Conservation (phyloP, 345 rosid species). For the Lepidium aucheri region DNA sequence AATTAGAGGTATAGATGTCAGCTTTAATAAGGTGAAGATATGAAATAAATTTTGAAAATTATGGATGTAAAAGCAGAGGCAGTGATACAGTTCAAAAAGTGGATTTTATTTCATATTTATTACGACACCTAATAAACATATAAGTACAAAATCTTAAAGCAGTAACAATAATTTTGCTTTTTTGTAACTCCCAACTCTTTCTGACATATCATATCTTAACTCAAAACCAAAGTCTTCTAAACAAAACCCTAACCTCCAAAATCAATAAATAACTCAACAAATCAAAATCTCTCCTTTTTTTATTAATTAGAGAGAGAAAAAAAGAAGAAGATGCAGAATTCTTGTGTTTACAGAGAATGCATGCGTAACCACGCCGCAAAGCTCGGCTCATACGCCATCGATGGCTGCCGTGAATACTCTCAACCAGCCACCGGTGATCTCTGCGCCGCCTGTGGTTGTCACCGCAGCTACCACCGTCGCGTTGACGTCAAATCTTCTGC, state of each 20-base stretch:
- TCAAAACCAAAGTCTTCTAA: constrained; percentile 11
- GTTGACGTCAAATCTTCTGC: constrained; percentile 3
- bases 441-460: constrained; percentile 91
- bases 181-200: constrained; percentile 24
- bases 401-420: constrained; percentile 81
- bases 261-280: not conserved
- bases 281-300: not conserved
- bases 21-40: not conserved
- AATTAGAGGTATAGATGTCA: constrained; percentile 1
- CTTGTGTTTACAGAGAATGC: constrained; percentile 57
- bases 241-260: not conserved
- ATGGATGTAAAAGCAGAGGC: not conserved
- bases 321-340: constrained; percentile 15
- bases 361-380: constrained; percentile 86
- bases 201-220: constrained; percentile 20
- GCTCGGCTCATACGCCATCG: constrained; percentile 73
- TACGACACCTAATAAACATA: constrained; percentile 16
- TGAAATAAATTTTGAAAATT: not conserved
- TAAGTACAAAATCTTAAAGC: constrained; percentile 22
- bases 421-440: constrained; percentile 34
- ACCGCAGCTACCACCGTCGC: constrained; percentile 89
- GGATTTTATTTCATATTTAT: constrained; percentile 16
- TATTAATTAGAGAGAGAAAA: not conserved
- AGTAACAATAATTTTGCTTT: constrained; percentile 6
- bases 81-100: constrained; percentile 21